A percentile compares a stretch with the other conserved stretches of the same genome.
Evolutionary conservation across 257 asterid species (phyloP).

Genomic region (Lavandula angustifolia): DNA sequence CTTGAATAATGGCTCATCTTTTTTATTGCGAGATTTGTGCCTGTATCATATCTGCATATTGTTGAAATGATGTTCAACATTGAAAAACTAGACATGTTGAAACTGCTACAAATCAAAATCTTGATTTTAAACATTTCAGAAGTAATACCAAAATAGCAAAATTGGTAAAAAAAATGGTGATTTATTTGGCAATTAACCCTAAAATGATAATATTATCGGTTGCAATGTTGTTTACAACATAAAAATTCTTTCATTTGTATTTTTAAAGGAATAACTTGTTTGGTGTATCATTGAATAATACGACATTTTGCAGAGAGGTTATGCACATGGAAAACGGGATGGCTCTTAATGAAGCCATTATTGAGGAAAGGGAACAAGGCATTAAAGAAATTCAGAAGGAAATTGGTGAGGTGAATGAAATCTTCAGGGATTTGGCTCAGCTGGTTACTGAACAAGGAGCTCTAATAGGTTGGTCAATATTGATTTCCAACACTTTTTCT

Average conservation of each 20-base stretch:
- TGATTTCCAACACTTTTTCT: not conserved
- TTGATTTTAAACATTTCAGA: too few relatives aligned
- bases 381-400: conserved; percentile 56
- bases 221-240: not conserved
- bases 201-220: not conserved
- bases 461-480: conserved; percentile 46
- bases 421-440: conserved; percentile 57
- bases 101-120: too few relatives aligned
- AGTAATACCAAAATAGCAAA: too few relatives aligned
- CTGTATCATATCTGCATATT: too few relatives aligned
- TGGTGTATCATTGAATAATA: conserved; percentile 9
- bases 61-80: too few relatives aligned
- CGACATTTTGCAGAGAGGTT: conserved; percentile 41
- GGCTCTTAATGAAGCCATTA: conserved; percentile 51
- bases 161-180: too few relatives aligned
- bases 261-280: not conserved
- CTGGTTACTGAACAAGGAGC: conserved; percentile 59
- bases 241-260: not conserved
- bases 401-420: conserved; percentile 59
- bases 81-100: too few relatives aligned
- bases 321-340: conserved; percentile 45
- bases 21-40: too few relatives aligned
- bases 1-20: too few relatives aligned
- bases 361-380: conserved; percentile 63
- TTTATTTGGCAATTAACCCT: too few relatives aligned